These are phyloP conservation scores for Salix dunnii DNA, from an alignment of 345 rosid species.

Conservation along the genomic window DNA sequence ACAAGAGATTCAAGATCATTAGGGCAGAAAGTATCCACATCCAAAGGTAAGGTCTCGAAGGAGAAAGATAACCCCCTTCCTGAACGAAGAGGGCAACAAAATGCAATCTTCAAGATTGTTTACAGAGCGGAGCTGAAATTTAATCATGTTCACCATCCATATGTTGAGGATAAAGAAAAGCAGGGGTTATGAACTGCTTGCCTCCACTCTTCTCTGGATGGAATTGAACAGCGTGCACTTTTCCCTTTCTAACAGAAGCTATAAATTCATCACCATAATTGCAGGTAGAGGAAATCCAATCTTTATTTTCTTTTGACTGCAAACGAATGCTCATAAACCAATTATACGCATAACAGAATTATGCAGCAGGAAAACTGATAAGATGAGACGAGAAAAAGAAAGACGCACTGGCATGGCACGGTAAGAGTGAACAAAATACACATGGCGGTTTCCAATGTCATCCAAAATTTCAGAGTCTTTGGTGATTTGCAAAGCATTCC, in stretches of 20 bases:
- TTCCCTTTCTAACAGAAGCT: constrained; percentile 85
- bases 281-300: constrained; percentile 91
- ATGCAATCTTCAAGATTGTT: not conserved
- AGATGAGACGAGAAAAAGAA: not conserved
- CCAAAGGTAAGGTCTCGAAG: not conserved
- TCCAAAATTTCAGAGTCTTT: constrained; percentile 74
- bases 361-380: constrained; percentile 4
- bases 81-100: not conserved
- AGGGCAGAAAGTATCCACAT: not conserved
- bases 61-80: not conserved
- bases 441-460: constrained; percentile 74
- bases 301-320: constrained; percentile 72
- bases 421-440: constrained; percentile 96
- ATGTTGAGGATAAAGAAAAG: not conserved
- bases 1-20: not conserved
- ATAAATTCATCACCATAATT: constrained; percentile 74
- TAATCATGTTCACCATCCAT: not conserved
- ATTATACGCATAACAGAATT: not conserved
- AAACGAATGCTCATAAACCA: constrained; percentile 12
- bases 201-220: constrained; percentile 99
- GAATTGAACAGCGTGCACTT: constrained; percentile 96
- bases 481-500: constrained; percentile 83
- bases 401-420: constrained; percentile 75
- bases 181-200: constrained; percentile 18
- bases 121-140: not conserved